A percentile compares a stretch with the other conserved stretches of the same genome.
Evolutionary conservation across 768 basidiomycete species (phyloP).

Genomic region (Psilocybe tampanensis): DNA sequence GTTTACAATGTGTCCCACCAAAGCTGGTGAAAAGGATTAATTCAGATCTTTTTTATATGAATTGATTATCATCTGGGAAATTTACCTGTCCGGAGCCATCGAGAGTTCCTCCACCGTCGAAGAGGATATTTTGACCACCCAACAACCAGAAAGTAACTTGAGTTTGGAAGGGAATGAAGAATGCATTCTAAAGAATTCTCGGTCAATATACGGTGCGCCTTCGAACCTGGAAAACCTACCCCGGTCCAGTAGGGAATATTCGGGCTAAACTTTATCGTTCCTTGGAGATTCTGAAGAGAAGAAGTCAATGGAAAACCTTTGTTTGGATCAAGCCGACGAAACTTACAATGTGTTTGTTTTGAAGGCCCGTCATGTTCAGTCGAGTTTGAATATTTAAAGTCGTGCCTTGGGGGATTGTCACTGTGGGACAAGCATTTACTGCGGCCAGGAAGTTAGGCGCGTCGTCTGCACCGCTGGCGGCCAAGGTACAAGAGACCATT

Average conservation of each 20-base stretch:
- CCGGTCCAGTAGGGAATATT: constrained; percentile 57
- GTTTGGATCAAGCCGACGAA: neutral
- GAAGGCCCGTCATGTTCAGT: constrained; percentile 55
- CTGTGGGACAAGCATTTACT: constrained; percentile 40
- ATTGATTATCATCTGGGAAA: neutral
- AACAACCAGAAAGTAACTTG: constrained; percentile 59
- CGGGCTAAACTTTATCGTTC: constrained; percentile 51
- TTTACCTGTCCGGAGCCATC: constrained; percentile 66
- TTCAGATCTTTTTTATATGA: neutral
- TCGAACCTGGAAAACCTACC: constrained; percentile 26
- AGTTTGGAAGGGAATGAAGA: constrained; percentile 54
- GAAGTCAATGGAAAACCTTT: neutral
- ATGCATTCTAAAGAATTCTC: constrained; percentile 41
- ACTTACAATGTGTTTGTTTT: constrained; percentile 51
- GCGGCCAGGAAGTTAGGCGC: constrained; percentile 49
- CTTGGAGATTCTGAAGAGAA: constrained; percentile 43
- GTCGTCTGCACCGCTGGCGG: constrained; percentile 51
- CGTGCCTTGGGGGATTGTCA: constrained; percentile 44
- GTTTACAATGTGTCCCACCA: constrained; percentile 59
- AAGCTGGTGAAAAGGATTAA: constrained; percentile 28
- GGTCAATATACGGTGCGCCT: neutral
- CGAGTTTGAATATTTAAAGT: constrained; percentile 54
- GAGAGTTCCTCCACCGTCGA: constrained; percentile 65
- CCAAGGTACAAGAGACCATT: constrained; percentile 38
- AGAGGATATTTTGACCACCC: constrained; percentile 47